Base-by-base conservation (phyloP, 176 grass and related monocot species). In the Tillandsia fasciculata region DNA sequence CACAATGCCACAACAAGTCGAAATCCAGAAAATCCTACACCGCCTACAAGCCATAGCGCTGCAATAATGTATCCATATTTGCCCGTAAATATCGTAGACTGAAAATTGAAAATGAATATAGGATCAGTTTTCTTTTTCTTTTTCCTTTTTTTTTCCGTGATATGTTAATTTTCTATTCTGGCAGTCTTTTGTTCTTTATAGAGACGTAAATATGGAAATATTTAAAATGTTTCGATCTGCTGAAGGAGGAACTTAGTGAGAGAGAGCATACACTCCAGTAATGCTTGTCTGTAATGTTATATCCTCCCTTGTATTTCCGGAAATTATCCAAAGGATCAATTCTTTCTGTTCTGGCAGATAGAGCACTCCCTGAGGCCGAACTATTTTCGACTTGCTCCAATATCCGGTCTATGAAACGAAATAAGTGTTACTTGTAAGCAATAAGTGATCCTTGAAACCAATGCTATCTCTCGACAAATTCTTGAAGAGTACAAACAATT, bases 71-170 rank as follows among this genome's bases (percentile, higher is more conserved):
- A 99, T 68, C 89, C 94, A 26, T 79, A 81, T 82, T 83, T 83
- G 68, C 94, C 94, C 61, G 89, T 99, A 84, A 90, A 99, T 77
- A 99, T 66, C 66, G 72, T 82, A 1, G 94, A 99, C 94, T 99
- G 94, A 71, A 83, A 84, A 73, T 79, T 13, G 24, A 74, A 85
- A 84, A 61, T 61, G 56, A 61, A 72, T 49, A 86, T 28, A 65
- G 3, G n/a, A 53, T 53, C 26, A 52, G 17, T 56, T 79, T 42
- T 67, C 42, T 76, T 49, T 69, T 26, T 14, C 48, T 53, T 26
- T 14, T 53, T 53, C 11, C 2, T 49, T 63, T 54, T 13, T 20
- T 24, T 24, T 20, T 24, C 33, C 33, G 33, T 42, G 33, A 42
- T 42, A 42, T 42, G 33, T 42, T 42, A 8, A 42, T 42, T 42